A percentile compares a stretch with the other conserved stretches of the same genome.
Evolutionary conservation across 495 filamentous ascomycete species (phyloP).

Genomic region (Stereocaulon alpinum): DNA sequence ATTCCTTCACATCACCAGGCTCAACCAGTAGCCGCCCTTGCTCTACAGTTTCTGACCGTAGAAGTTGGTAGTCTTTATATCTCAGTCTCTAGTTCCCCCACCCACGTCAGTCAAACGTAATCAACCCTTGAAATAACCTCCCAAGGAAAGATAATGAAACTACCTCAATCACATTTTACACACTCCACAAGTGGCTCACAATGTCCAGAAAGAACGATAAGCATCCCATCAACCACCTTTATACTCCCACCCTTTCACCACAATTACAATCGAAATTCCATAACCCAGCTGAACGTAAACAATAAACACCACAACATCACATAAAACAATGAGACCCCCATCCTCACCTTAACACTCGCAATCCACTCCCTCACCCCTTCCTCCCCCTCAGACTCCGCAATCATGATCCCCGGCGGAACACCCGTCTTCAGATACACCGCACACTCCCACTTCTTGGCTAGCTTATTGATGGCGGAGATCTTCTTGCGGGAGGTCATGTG

Average conservation of each 20-base stretch:
- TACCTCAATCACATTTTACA: not conserved
- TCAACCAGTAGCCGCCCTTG: slow-evolving; percentile 22
- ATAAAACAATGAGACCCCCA: too few species aligned
- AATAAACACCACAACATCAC: not conserved
- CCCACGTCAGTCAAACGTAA: not conserved
- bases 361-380: slow-evolving; percentile 45
- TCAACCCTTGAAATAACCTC: not conserved
- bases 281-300: too few species aligned
- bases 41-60: slow-evolving; percentile 28
- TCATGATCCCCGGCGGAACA: slow-evolving; percentile 65
- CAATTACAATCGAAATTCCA: too few species aligned
- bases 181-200: too few species aligned
- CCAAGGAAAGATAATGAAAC: not conserved
- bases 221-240: too few species aligned
- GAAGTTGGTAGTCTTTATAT: slow-evolving; percentile 43
- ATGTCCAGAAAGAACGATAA: too few species aligned
- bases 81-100: slow-evolving; percentile 25
- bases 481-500: slow-evolving; percentile 79
- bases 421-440: slow-evolving; percentile 56
- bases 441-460: slow-evolving; percentile 45
- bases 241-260: too few species aligned
- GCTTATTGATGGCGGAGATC: slow-evolving; percentile 52
- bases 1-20: slow-evolving; percentile 39
- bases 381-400: slow-evolving; percentile 48
- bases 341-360: slow-evolving; percentile 38